Evolutionary conservation across 23 red algal species (phyloP), one percentile per base, ranked within the genome.

Genomic region (Gracilaria domingensis): DNA sequence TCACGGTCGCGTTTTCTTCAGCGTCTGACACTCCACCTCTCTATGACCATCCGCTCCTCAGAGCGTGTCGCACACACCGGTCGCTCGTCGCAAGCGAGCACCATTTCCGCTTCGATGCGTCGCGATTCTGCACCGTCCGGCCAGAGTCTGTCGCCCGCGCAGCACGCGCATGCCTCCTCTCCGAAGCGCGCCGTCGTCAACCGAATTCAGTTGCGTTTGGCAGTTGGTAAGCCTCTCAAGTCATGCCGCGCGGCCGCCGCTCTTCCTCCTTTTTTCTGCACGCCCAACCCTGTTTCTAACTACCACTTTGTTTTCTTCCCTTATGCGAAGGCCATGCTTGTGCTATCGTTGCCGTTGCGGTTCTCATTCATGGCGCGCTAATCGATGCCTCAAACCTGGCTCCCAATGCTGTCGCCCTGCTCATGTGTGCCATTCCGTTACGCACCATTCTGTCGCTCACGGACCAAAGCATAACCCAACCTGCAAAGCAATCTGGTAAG

Each of bases 401-500:
- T 33, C 47, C 40, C 13, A 66, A 89, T 79, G 85, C 85, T 13
- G 47, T 89, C 49, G 66, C 56, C 36, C 49, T 89, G 85, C 40
- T 78, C 17, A 35, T 65, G 36, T 89, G 85, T 79, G 53, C 40
- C 48, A 70, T 89, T 39, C 85, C 85, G 20, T 40, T 77, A 7
- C 67, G 85, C 18, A 42, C 60, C 33, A 50, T 89, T 26, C 35
- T 89, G 0, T 66, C 85, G n/a, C 55, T 89, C 53, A 18, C 49
- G 2, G 82, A 69, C 39, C 64, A 86, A 44, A 44, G 54, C 53
- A 23, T 70, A 0, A 24, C 36, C 23, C 60, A 42, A 73, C 82
- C 82, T 13, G 26, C 33, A 12, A 86, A 44, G 0, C 57, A 66
- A 29, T 56, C 59, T 9, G 82, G 82, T 73, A 74, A 49, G 59